phyloP scores from a whole-genome alignment of 2,329 filamentous ascomycete species.

The Verticillium albo-atrum region DNA sequence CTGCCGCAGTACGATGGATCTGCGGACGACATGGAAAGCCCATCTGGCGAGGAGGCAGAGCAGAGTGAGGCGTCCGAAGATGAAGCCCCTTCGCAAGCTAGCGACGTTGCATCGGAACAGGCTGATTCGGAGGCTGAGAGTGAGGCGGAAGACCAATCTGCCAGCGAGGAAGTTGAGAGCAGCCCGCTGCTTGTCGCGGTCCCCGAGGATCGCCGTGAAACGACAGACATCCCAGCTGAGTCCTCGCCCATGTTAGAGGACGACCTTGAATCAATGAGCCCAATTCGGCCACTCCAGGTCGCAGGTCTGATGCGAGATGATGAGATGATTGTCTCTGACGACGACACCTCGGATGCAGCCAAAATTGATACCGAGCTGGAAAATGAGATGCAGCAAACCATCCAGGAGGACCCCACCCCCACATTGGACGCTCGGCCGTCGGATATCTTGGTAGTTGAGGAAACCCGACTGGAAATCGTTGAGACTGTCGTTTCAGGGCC shows the following conservation, averaged over 20 bases:
- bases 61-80: conserved; percentile 1
- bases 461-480: neutral
- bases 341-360: neutral
- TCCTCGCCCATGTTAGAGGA: neutral
- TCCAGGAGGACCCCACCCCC: neutral
- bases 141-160: neutral
- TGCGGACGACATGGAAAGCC: conserved; percentile 1
- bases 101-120: neutral
- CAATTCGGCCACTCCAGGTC: conserved; percentile 3
- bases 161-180: neutral
- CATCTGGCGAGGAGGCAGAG: neutral
- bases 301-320: neutral
- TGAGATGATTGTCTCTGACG: neutral
- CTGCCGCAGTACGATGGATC: conserved; percentile 8
- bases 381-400: conserved; percentile 6
- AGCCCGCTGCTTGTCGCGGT: neutral
- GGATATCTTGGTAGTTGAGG: conserved; percentile 1
- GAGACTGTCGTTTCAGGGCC: neutral
- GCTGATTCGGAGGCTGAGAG: conserved; percentile 3
- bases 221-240: neutral
- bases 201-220: neutral
- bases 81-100: neutral
- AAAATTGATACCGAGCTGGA: conserved; percentile 7
- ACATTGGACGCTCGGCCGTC: neutral
- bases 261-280: conserved; percentile 11